These are phyloP conservation scores for Stachybotrys elegans DNA, from an alignment of 2,329 filamentous ascomycete genomes.

Conservation along the genomic window DNA sequence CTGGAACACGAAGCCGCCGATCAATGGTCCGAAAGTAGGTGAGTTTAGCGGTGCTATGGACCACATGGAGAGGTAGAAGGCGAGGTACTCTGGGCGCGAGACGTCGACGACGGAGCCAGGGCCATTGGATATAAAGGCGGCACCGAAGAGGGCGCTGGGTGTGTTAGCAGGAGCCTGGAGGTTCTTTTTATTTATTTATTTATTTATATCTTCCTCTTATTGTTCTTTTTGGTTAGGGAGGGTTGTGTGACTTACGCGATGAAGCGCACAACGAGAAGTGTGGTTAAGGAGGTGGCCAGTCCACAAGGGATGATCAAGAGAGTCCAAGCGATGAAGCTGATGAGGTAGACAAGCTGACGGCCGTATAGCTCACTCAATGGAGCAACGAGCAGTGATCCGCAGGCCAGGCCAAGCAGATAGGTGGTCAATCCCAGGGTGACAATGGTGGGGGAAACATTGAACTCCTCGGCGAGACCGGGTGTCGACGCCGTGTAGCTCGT, in stretches of 20 bases:
- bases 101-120: conserved; percentile 82
- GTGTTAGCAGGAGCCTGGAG: too few species aligned
- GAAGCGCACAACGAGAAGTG: conserved; percentile 69
- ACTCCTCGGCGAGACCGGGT: conserved; percentile 63
- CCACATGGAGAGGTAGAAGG: conserved; percentile 80
- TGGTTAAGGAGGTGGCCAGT: conserved; percentile 60
- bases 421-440: conserved; percentile 72
- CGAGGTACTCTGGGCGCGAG: conserved; percentile 72
- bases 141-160: conserved; percentile 45
- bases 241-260: conserved; percentile 61
- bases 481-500: conserved; percentile 74
- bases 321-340: conserved; percentile 59
- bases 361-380: conserved; percentile 70
- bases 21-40: conserved; percentile 36
- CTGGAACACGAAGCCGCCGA: conserved; percentile 70
- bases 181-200: too few species aligned
- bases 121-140: conserved; percentile 77
- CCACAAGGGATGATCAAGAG: conserved; percentile 69
- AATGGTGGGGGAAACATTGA: conserved; percentile 53
- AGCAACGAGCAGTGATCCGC: conserved; percentile 67
- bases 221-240: too few species aligned
- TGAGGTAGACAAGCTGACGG: conserved; percentile 62
- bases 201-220: too few species aligned
- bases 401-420: conserved; percentile 70
- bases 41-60: conserved; percentile 81